Conservation (phyloP, 768 basidiomycete species). For the Leccinellum luteum region DNA sequence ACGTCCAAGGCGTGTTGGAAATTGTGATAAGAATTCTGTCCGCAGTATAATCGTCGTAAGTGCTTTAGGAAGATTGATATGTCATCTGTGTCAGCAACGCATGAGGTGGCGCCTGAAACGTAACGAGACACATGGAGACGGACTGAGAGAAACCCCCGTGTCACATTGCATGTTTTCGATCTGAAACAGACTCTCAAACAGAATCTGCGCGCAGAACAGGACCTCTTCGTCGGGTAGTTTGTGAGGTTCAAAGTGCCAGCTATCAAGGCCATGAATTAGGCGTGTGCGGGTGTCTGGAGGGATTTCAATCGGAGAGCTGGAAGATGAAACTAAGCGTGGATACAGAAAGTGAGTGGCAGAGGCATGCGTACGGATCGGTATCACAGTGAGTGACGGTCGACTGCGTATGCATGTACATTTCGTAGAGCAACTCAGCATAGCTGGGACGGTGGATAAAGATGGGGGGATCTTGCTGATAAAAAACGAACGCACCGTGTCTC, state of each 20-base stretch:
- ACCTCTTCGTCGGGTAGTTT: conserved; percentile 79
- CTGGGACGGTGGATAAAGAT: conserved; percentile 32
- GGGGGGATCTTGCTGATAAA: neutral
- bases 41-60: conserved; percentile 88
- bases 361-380: conserved; percentile 24
- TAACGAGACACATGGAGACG: conserved; percentile 33
- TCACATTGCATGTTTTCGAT: conserved; percentile 70
- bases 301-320: conserved; percentile 48
- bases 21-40: conserved; percentile 94
- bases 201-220: conserved; percentile 72
- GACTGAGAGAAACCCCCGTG: conserved; percentile 57
- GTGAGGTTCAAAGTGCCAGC: conserved; percentile 92
- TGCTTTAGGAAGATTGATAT: conserved; percentile 79
- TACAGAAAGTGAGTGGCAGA: neutral
- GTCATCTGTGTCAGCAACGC: conserved; percentile 48
- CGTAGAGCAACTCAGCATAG: conserved; percentile 80
- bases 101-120: conserved; percentile 19
- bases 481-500: conserved; percentile 45
- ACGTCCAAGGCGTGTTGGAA: conserved; percentile 97
- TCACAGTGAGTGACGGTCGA: conserved; percentile 60
- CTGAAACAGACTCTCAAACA: conserved; percentile 84
- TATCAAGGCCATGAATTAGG: conserved; percentile 66
- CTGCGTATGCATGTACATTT: conserved; percentile 81
- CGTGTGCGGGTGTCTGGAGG: conserved; percentile 50
- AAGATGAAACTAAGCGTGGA: conserved; percentile 12